Conservation (phyloP, 768 basidiomycete species). For the Calocybe gangraenosa region DNA sequence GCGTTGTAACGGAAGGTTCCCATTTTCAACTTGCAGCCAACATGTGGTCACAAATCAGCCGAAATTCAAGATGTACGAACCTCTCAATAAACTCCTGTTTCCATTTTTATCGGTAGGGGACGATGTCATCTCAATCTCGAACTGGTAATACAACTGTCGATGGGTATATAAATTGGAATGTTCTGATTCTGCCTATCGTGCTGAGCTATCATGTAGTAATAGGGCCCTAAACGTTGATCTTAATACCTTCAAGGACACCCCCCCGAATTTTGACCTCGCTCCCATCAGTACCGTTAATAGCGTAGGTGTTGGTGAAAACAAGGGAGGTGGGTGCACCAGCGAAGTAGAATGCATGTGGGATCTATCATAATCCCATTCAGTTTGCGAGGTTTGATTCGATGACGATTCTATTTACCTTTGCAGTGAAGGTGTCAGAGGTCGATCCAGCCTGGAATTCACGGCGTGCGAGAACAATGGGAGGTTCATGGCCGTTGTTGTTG, state of each 20-base stretch:
- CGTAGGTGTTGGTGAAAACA: conserved; percentile 5
- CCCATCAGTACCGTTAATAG: conserved; percentile 7
- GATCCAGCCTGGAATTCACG: conserved; percentile 2
- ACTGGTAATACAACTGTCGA: too few species aligned
- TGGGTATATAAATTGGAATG: too few species aligned
- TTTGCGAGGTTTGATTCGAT: too few species aligned
- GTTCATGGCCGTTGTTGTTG: conserved; percentile 12
- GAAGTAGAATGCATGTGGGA: conserved; percentile 8
- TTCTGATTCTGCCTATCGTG: too few species aligned
- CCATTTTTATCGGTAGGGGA: too few species aligned
- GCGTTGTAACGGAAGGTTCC: too few species aligned
- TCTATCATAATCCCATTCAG: not conserved
- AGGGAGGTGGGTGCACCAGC: not conserved
- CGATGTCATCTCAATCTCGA: too few species aligned
- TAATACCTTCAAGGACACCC: not conserved
- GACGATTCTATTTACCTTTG: not conserved
- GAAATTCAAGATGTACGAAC: too few species aligned
- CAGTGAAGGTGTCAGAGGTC: conserved; percentile 9
- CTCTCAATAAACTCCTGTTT: too few species aligned
- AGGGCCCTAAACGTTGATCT: conserved; percentile 1
- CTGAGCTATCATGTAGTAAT: too few species aligned
- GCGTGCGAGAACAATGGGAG: conserved; percentile 11
- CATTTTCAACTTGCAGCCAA: too few species aligned
- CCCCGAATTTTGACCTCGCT: conserved; percentile 11
- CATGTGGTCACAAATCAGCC: too few species aligned